Evolutionary conservation across 306 rosid genomes (phyloP).

Genomic region (Phaseolus lunatus): DNA sequence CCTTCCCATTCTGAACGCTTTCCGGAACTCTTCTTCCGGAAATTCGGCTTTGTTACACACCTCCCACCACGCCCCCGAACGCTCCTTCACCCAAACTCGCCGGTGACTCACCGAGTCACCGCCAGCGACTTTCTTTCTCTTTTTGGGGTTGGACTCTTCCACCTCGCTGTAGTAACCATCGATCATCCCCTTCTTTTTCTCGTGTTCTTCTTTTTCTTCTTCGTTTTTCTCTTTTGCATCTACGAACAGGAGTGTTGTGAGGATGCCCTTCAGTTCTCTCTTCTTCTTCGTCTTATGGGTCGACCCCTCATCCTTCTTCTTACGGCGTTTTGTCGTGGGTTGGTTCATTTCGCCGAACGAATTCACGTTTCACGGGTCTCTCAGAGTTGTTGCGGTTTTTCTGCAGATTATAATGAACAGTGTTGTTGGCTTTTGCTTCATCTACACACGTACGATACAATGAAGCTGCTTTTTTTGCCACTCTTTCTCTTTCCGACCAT

Average conservation of each 20-base stretch:
- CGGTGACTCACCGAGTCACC: conserved; percentile 46
- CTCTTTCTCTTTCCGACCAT: conserved; percentile 3
- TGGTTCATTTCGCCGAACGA: conserved; percentile 31
- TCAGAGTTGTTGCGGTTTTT: neutral
- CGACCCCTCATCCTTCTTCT: conserved; percentile 38
- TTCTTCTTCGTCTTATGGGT: conserved; percentile 47
- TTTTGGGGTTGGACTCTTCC: conserved; percentile 59
- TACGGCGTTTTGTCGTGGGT: conserved; percentile 37
- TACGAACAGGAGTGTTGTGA: conserved; percentile 56
- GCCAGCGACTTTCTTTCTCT: conserved; percentile 57
- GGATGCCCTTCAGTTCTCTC: conserved; percentile 54
- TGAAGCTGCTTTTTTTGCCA: neutral
- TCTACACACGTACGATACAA: neutral
- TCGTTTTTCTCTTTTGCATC: conserved; percentile 43
- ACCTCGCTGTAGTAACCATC: conserved; percentile 28
- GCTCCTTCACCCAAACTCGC: conserved; percentile 87
- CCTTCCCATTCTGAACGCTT: conserved; percentile 79
- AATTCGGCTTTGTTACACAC: conserved; percentile 74
- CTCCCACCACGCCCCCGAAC: conserved; percentile 97
- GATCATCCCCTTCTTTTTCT: neutral
- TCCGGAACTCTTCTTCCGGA: conserved; percentile 78
- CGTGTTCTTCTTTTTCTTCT: neutral
- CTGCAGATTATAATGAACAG: neutral
- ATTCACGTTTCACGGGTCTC: neutral
- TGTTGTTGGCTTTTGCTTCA: neutral